These are phyloP conservation scores for Malassezia obtusa DNA, from an alignment of 1,284 basidiomycete genomes.

Conservation along the genomic window DNA sequence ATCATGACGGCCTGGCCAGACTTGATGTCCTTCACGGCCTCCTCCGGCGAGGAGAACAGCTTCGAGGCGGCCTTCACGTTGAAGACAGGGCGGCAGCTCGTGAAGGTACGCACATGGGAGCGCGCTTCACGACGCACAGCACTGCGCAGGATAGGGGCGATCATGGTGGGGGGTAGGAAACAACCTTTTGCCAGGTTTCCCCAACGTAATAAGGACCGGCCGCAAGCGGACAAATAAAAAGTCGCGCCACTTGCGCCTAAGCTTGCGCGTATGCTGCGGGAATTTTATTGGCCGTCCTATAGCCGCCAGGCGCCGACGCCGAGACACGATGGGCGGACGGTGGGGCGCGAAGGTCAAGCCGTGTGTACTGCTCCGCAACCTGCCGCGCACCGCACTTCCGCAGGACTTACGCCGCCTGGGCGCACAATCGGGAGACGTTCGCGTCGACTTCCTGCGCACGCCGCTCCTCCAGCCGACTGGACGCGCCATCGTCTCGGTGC, in stretches of 20 bases:
- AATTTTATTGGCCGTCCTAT: neutral
- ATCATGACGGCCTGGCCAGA: slow-evolving; percentile 34
- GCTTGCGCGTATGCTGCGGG: neutral
- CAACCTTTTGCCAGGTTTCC: neutral
- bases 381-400: slow-evolving; percentile 1
- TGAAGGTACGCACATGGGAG: neutral
- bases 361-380: neutral
- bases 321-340: neutral
- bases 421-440: neutral
- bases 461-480: neutral
- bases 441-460: slow-evolving; percentile 13
- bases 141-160: slow-evolving; percentile 2
- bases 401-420: slow-evolving; percentile 1
- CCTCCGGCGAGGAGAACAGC: slow-evolving; percentile 27
- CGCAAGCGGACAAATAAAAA: neutral
- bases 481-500: neutral
- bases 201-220: no score
- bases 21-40: slow-evolving; percentile 39
- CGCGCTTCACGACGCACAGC: slow-evolving; percentile 5
- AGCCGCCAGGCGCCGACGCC: neutral
- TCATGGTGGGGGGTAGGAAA: neutral
- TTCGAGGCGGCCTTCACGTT: slow-evolving; percentile 20
- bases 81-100: slow-evolving; percentile 1
- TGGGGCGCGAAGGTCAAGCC: neutral
- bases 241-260: slow-evolving; percentile 1